Evolutionary conservation across 2,329 filamentous ascomycete species (phyloP).

Genomic region (Ceratocystis albifundus): DNA sequence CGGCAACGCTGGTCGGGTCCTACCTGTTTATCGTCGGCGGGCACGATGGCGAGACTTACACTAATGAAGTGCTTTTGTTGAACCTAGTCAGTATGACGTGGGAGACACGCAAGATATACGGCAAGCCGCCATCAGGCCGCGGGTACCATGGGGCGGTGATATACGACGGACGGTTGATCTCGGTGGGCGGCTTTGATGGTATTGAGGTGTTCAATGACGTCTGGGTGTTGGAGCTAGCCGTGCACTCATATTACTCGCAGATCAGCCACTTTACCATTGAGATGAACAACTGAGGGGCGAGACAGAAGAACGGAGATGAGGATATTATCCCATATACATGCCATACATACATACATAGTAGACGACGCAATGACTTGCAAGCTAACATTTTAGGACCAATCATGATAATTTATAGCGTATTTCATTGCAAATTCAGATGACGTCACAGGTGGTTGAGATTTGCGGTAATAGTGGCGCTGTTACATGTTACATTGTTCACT

Average conservation of each 20-base stretch:
- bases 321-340: background rate
- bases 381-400: background rate
- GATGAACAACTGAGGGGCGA: slow-evolving; percentile 30
- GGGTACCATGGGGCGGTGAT: slow-evolving; percentile 57
- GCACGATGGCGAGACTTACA: slow-evolving; percentile 59
- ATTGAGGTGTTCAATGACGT: slow-evolving; percentile 57
- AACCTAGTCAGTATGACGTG: slow-evolving; percentile 65
- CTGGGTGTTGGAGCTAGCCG: slow-evolving; percentile 54
- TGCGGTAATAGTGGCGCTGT: background rate
- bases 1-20: slow-evolving; percentile 56
- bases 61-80: slow-evolving; percentile 54
- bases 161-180: slow-evolving; percentile 51
- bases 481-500: no score
- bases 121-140: slow-evolving; percentile 48
- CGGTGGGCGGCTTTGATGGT: slow-evolving; percentile 58
- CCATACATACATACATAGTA: background rate
- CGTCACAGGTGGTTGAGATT: background rate
- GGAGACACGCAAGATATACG: slow-evolving; percentile 56
- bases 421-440: background rate
- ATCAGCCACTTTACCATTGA: slow-evolving; percentile 63
- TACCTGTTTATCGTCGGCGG: slow-evolving; percentile 60
- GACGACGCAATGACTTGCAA: background rate
- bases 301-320: slow-evolving; percentile 1
- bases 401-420: background rate
- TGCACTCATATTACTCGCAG: slow-evolving; percentile 61